Conservation (phyloP, 169 alveolate species). For the Eimeria tenella region DNA sequence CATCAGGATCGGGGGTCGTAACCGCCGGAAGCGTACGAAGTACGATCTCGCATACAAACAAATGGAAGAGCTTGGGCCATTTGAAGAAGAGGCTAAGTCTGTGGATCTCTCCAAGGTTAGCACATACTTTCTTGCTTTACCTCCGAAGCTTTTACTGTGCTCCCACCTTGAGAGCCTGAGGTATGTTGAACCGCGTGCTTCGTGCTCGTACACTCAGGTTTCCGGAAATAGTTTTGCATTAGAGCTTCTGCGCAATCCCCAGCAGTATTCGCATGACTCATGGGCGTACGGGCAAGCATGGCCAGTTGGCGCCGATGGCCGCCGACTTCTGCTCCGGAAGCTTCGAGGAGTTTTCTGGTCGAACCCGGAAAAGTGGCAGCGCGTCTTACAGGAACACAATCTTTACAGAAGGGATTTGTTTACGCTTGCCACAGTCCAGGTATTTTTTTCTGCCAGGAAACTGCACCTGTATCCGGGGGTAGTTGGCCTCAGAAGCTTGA, state of each 20-base stretch:
- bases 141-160: too few relatives aligned
- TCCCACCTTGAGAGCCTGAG: too few relatives aligned
- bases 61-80: conserved; percentile 81
- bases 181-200: neutral
- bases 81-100: conserved; percentile 76
- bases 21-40: conserved; percentile 79
- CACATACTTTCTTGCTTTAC: too few relatives aligned
- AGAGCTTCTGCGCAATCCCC: conserved; percentile 78
- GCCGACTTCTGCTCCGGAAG: conserved; percentile 80
- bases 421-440: conserved; percentile 82
- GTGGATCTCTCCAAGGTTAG: conserved; percentile 78
- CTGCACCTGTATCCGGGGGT: neutral
- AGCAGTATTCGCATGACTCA: conserved; percentile 73
- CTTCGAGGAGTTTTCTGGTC: conserved; percentile 80
- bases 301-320: conserved; percentile 82
- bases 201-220: conserved; percentile 40
- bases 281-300: conserved; percentile 76
- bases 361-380: conserved; percentile 81
- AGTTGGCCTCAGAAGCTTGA: neutral
- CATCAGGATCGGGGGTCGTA: conserved; percentile 74
- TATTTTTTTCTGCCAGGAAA: neutral
- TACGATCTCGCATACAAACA: conserved; percentile 79
- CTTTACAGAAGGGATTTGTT: conserved; percentile 78
- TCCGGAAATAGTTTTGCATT: conserved; percentile 77
- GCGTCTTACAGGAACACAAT: conserved; percentile 62